A percentile compares a stretch with the other conserved stretches of the same genome.
These are phyloP conservation scores for Vanrija sp. DNA, from an alignment of 1,284 basidiomycete species.

Conservation along the genomic window DNA sequence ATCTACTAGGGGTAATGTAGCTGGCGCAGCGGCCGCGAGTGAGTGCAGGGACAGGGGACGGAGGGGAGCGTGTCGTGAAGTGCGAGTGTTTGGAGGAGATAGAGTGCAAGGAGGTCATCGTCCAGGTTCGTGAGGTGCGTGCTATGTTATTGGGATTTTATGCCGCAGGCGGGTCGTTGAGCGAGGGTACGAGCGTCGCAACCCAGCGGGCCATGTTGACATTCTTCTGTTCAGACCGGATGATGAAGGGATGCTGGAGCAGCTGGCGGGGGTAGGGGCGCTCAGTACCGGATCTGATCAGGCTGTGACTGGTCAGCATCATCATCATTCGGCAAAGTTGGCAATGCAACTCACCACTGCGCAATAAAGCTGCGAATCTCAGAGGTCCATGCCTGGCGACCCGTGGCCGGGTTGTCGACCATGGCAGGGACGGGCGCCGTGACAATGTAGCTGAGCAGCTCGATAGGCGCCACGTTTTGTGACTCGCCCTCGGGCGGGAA, in stretches of 20 bases:
- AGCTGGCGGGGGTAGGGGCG: constrained; percentile 84
- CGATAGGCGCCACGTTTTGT: constrained; percentile 73
- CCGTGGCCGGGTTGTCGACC: constrained; percentile 55
- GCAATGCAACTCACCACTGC: constrained; percentile 67
- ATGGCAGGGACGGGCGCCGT: constrained; percentile 76
- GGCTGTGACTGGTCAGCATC: constrained; percentile 12
- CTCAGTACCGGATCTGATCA: constrained; percentile 51
- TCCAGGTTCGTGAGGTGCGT: no score
- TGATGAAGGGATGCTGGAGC: constrained; percentile 83
- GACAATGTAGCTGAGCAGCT: constrained; percentile 88
- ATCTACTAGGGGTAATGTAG: no score
- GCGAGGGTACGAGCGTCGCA: constrained; percentile 60
- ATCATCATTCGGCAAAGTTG: no score
- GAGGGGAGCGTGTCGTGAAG: no score
- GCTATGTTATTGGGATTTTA: no score
- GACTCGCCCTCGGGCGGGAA: constrained; percentile 76
- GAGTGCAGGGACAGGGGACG: no score
- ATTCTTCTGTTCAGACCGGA: constrained; percentile 70
- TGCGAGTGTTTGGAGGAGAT: no score
- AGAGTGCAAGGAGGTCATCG: no score
- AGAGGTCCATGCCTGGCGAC: constrained; percentile 64
- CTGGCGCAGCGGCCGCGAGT: no score
- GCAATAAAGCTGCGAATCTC: constrained; percentile 91
- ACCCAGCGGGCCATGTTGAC: constrained; percentile 90
- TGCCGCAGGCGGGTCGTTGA: no score